Evolutionary conservation across 148 eudicot species (phyloP), one percentile per base, ranked within the genome.

Genomic region (Simmondsia chinensis): DNA sequence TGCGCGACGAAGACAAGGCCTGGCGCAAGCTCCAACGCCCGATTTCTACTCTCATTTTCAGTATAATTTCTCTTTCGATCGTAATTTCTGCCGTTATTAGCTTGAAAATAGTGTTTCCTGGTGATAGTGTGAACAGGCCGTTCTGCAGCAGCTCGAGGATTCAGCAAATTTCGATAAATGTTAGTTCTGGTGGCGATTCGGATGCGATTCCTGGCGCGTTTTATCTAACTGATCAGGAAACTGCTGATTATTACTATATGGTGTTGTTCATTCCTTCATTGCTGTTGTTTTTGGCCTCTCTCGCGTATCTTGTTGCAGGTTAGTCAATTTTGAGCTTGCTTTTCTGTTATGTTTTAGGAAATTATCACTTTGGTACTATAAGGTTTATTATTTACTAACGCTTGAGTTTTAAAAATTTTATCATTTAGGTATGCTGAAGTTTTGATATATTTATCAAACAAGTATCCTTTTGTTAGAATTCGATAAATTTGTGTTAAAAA

Each of bases 171-270:
- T 48, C 73, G 47, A 33, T 77, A 1, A 80, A 77, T 35, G 64
- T 32, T 20, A 56, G 43, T 20, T 9, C 44, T 19, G 57, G 22
- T 19, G 63, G 73, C 2, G 81, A 68, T 44, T 57, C 69, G 25
- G 95, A 82, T 50, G 39, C 51, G 5, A 39, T 82, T 10, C 67
- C 72, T 0, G 76, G 84, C 1, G 95, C 97, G 10, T 89, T 89
- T 63, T 78, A 57, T 48, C 63, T 87, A 14, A 83, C 96, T 45
- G 86, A 87, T 72, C 86, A 83, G 48, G 83, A 83, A 52, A 83
- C 89, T 32, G 89, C 77, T 39, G 94, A 83, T 72, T 87, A 74
- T 36, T 87, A 59, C 53, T 77, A 77, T 66, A 75, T 74, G 78
- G 82, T 83, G 55, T 60, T 83, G 64, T 87, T 87, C 39, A 12